These are phyloP conservation scores for Pseudogymnoascus sp. DNA, from an alignment of 2,329 filamentous ascomycete genomes.

Conservation along the genomic window DNA sequence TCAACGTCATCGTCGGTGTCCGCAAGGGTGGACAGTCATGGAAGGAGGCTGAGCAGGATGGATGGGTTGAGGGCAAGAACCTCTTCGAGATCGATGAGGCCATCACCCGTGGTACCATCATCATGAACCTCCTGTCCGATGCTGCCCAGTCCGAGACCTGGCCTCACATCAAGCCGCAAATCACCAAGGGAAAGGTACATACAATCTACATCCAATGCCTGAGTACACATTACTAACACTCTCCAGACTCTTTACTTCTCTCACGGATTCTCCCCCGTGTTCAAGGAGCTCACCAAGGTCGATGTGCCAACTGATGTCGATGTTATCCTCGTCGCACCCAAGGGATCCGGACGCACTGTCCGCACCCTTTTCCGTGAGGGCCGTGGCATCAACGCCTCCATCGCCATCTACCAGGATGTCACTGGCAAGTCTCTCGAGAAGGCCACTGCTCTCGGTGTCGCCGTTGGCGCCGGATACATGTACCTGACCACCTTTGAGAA, in stretches of 20 bases:
- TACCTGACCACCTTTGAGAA: constrained; percentile 99
- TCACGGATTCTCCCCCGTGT: constrained; percentile 99
- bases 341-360: constrained; percentile 97
- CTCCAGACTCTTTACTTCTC: constrained; percentile 98
- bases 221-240: constrained; percentile 14
- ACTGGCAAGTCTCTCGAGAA: constrained; percentile 98
- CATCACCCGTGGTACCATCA: constrained; percentile 82
- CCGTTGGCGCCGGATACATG: constrained; percentile 94
- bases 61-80: constrained; percentile 98
- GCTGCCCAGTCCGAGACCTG: constrained; percentile 98
- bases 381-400: constrained; percentile 98
- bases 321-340: constrained; percentile 98
- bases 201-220: background rate
- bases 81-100: constrained; percentile 97
- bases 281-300: constrained; percentile 99
- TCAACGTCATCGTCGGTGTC: constrained; percentile 98
- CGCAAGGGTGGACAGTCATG: constrained; percentile 97
- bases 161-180: constrained; percentile 94
- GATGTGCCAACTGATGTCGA: constrained; percentile 93
- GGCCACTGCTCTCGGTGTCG: constrained; percentile 92
- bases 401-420: constrained; percentile 97
- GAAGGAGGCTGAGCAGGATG: constrained; percentile 95
- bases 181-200: constrained; percentile 94
- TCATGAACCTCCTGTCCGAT: constrained; percentile 99
- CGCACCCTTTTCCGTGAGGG: constrained; percentile 98